Evolutionary conservation across 805 yeast species (phyloP).

Genomic region (Candida morakotiae): DNA sequence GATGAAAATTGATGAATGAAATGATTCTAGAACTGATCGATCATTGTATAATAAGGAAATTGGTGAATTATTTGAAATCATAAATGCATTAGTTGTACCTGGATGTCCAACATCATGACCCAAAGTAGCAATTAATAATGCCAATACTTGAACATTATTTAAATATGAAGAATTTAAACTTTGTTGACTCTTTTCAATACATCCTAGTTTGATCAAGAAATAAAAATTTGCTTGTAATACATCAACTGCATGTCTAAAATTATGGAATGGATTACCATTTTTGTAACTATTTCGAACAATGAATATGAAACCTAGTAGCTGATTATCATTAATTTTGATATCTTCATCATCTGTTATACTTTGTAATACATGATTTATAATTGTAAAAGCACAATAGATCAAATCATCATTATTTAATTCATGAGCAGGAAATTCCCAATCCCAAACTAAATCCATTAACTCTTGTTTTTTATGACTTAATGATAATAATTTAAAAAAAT

Average conservation of each 20-base stretch:
- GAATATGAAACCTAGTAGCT: constrained; percentile 56
- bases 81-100: constrained; percentile 81
- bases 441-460: constrained; percentile 28
- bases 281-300: constrained; percentile 75
- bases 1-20: constrained; percentile 66
- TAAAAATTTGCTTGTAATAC: constrained; percentile 87
- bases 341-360: constrained; percentile 2
- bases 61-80: constrained; percentile 57
- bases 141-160: constrained; percentile 45
- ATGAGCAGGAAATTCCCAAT: constrained; percentile 73
- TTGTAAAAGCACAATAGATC: constrained; percentile 52
- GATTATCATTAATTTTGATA: constrained; percentile 27
- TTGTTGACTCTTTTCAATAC: constrained; percentile 19
- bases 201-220: constrained; percentile 44
- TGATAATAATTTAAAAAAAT: constrained; percentile 25
- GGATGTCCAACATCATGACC: constrained; percentile 98
- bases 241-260: constrained; percentile 93
- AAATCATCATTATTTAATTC: constrained; percentile 62
- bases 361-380: constrained; percentile 44
- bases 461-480: not conserved
- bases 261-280: constrained; percentile 87
- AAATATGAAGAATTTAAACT: constrained; percentile 11
- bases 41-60: constrained; percentile 59
- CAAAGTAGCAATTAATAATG: constrained; percentile 72
- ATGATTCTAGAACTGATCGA: constrained; percentile 74